Conservation (phyloP, 257 asterid genomes). For the Solanum etuberosum region DNA sequence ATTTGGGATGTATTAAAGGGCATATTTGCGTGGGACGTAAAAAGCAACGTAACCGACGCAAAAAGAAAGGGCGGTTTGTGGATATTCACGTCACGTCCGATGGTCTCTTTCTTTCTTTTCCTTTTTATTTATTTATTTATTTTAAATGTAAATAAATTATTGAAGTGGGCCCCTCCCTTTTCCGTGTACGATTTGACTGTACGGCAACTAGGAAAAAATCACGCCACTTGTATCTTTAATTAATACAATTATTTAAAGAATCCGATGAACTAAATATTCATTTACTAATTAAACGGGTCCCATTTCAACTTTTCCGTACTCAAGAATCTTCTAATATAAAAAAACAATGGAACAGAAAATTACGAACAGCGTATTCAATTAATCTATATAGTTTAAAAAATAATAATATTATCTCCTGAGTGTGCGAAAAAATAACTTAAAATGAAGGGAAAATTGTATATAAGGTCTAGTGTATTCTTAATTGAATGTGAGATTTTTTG, state of each 20-base stretch:
- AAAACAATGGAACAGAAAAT: not conserved
- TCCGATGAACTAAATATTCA: not conserved
- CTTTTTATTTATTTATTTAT: too few relatives aligned
- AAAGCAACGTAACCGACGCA: constrained; percentile 12
- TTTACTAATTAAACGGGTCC: not conserved
- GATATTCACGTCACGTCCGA: constrained; percentile 19
- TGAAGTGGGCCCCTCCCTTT: not conserved
- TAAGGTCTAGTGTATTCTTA: not conserved
- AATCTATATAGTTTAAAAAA: not conserved
- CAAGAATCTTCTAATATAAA: not conserved
- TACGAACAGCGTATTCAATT: not conserved
- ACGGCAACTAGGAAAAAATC: constrained; percentile 20
- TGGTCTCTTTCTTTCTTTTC: not conserved
- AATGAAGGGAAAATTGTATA: too few relatives aligned
- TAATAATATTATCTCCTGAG: too few relatives aligned
- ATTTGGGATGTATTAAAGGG: not conserved
- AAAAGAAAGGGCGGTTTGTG: not conserved
- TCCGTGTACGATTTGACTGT: constrained; percentile 30
- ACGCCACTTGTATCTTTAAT: not conserved
- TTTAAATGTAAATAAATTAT: not conserved
- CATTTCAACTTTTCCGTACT: not conserved
- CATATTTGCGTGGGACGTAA: not conserved
- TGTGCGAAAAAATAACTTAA: not conserved
- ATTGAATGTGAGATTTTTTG: not conserved
- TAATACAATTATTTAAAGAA: not conserved